Evolutionary conservation across 805 yeast species (phyloP), one percentile per base, ranked within the genome.

Genomic region (Saturnispora besseyi): DNA sequence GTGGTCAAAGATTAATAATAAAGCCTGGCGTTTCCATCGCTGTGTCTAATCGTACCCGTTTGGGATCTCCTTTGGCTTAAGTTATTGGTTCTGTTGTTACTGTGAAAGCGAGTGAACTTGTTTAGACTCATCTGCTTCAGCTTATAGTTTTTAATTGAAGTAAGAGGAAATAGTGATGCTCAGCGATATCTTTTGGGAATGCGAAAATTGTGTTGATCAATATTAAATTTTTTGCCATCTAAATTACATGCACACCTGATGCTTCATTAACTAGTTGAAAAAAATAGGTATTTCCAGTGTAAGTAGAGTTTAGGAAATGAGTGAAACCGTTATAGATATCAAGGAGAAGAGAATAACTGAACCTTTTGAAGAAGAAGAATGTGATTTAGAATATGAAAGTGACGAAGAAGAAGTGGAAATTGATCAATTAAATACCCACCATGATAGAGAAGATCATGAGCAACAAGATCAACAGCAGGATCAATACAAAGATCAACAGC

Each of bases 311-410:
- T 36, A 21, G 9, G 6, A 18, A 15, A 36, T 36, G 40, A 36
- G 40, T 18, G 44, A 26, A 13, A 41, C 18, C n/a, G 13, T 41
- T 36, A 36, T 18, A 36, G 40, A 36, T 36, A 15, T 36, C 10
- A 15, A 13, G 21, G 46, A 5, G 21, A 44, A 36, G 22, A 36
- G 24, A 18, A 36, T 12, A 18, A 36, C 1, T 22, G 26, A 36
- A 22, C 22, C 24, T 1, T 18, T 36, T 18, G 40, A 18, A 36
- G 40, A 36, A 26, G 51, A 48, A 46, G 61, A 64, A 51, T 54
- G 68, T 54, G 56, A 60, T 53, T 48, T 65, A 57, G 60, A 65
- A 54, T 54, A 61, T 51, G 62, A 68, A 55, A 59, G 66, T 49
- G 65, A 62, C 32, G 61, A 56, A 30, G 59, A 54, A 12, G 56